These are phyloP conservation scores for Pseudogymnoascus sp. DNA, from an alignment of 2,329 filamentous ascomycete genomes.

Conservation along the genomic window DNA sequence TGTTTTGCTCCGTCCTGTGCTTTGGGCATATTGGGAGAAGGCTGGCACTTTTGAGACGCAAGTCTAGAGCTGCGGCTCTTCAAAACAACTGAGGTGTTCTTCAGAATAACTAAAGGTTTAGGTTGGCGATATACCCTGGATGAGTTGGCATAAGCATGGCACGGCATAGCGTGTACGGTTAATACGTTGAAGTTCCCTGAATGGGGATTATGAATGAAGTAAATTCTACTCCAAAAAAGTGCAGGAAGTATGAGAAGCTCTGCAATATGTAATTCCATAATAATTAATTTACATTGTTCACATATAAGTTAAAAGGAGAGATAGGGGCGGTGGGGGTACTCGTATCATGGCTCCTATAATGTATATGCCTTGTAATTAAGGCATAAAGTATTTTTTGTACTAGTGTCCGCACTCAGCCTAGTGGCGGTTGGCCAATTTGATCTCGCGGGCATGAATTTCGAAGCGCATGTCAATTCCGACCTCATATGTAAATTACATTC, in stretches of 20 bases:
- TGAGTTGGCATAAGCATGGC: not conserved
- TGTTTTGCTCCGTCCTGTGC: slow-evolving; percentile 92
- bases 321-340: not conserved
- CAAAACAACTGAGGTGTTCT: not conserved
- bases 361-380: not conserved
- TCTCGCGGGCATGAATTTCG: slow-evolving; percentile 8
- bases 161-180: not conserved
- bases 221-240: not conserved
- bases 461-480: slow-evolving; percentile 6
- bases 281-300: slow-evolving; percentile 7
- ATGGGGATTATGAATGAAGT: not conserved
- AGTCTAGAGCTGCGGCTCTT: not conserved
- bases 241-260: not conserved
- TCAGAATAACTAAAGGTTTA: not conserved
- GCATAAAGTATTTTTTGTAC: not conserved
- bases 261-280: slow-evolving; percentile 4
- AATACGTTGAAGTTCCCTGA: not conserved
- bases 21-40: slow-evolving; percentile 92
- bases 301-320: not conserved
- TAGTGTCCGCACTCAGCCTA: slow-evolving; percentile 7
- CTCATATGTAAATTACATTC: not conserved
- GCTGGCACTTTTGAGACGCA: slow-evolving; percentile 45
- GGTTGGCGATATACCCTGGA: slow-evolving; percentile 6
- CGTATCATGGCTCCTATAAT: not conserved
- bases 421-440: slow-evolving; percentile 7